Evolutionary conservation across 768 basidiomycete genomes (phyloP).

Genomic region (Boletales sp.): DNA sequence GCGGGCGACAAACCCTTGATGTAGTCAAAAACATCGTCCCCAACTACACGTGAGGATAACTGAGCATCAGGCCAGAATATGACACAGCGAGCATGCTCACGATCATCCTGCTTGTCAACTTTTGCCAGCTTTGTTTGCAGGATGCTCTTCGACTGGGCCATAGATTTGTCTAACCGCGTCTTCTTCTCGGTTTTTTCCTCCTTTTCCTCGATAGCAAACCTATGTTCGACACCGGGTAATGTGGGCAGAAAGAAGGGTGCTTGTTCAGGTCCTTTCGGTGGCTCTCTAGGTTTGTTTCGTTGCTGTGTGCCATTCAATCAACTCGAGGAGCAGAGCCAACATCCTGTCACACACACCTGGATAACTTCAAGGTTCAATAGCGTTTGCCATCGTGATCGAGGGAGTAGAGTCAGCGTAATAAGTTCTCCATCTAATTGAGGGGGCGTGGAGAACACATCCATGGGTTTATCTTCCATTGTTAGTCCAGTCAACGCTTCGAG

Average conservation of each 20-base stretch:
- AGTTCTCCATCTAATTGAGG: slow-evolving; percentile 85
- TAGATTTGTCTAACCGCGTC: slow-evolving; percentile 51
- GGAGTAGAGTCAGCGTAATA: slow-evolving; percentile 89
- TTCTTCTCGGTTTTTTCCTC: slow-evolving; percentile 35
- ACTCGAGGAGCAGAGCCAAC: background rate
- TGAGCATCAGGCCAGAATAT: slow-evolving; percentile 5
- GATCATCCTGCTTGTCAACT: slow-evolving; percentile 54
- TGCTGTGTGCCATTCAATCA: slow-evolving; percentile 43
- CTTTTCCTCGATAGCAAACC: slow-evolving; percentile 61
- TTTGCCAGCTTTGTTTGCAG: slow-evolving; percentile 63
- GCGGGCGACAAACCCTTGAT: slow-evolving; percentile 87
- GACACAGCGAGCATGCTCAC: slow-evolving; percentile 45
- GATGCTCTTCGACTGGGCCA: slow-evolving; percentile 55
- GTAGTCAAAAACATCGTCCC: slow-evolving; percentile 80
- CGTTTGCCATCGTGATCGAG: slow-evolving; percentile 93
- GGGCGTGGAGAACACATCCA: slow-evolving; percentile 79
- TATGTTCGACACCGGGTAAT: slow-evolving; percentile 78
- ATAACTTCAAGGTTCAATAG: slow-evolving; percentile 95
- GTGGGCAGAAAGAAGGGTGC: slow-evolving; percentile 98
- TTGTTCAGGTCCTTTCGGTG: slow-evolving; percentile 91
- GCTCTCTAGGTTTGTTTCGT: slow-evolving; percentile 95
- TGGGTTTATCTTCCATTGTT: slow-evolving; percentile 53
- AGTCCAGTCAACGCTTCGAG: slow-evolving; percentile 69
- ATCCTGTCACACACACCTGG: slow-evolving; percentile 48
- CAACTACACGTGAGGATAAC: slow-evolving; percentile 35